Conservation (phyloP, 768 basidiomycete genomes). For the Leccinum rimulosum region DNA sequence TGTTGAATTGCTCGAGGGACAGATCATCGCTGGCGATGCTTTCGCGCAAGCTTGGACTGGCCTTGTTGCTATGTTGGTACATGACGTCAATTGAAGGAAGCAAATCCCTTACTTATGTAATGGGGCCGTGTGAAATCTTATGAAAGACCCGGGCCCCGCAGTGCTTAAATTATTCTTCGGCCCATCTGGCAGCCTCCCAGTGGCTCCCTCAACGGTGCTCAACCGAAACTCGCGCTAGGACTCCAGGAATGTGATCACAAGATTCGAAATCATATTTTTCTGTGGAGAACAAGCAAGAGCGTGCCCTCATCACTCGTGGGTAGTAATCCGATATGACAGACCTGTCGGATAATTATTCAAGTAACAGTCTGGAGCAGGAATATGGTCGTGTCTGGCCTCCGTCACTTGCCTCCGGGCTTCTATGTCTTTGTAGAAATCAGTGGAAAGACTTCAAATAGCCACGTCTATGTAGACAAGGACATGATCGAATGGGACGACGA, state of each 20-base stretch:
- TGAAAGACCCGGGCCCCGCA: no score
- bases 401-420: not conserved
- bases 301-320: not conserved
- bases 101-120: no score
- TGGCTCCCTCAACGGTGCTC: no score
- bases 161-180: no score
- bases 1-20: slow-evolving; percentile 62
- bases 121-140: no score
- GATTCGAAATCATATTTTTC: not conserved
- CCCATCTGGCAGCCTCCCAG: no score
- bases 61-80: slow-evolving; percentile 47
- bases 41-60: slow-evolving; percentile 83
- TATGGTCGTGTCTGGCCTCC: not conserved
- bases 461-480: not conserved
- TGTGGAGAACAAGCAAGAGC: not conserved
- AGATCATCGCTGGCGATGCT: slow-evolving; percentile 84
- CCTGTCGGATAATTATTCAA: not conserved
- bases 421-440: not conserved
- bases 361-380: not conserved
- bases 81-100: no score
- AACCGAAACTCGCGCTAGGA: no score
- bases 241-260: no score
- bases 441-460: not conserved
- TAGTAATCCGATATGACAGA: not conserved
- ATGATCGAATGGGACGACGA: not conserved